phyloP scores from a whole-genome alignment of 495 filamentous ascomycete species.

The Hypoxylon lenormandii region DNA sequence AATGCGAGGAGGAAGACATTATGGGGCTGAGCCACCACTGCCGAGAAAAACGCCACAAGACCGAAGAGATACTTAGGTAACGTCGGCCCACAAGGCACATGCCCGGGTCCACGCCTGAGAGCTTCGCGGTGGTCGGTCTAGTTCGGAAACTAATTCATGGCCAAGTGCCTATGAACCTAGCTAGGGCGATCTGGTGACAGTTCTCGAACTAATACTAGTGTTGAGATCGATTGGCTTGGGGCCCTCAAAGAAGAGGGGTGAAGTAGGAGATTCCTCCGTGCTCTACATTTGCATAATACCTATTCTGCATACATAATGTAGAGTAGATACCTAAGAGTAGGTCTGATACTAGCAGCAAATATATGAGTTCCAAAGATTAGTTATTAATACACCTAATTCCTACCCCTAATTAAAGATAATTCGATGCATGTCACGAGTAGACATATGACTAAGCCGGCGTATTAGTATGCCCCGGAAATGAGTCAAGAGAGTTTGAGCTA shows the following conservation, averaged over 20 bases:
- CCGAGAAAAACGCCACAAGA: slow-evolving; percentile 11
- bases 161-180: slow-evolving; percentile 10
- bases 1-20: not conserved
- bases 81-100: slow-evolving; percentile 1
- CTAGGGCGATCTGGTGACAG: slow-evolving; percentile 20
- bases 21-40: not conserved
- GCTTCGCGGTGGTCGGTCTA: not conserved
- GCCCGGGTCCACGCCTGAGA: not conserved
- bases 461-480: slow-evolving; percentile 10
- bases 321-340: not conserved
- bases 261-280: not conserved
- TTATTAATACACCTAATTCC: not conserved
- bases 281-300: too few species aligned
- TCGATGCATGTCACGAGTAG: too few species aligned
- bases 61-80: slow-evolving; percentile 8
- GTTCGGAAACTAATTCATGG: not conserved
- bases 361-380: not conserved
- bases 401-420: not conserved
- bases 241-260: not conserved
- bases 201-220: not conserved
- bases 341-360: not conserved
- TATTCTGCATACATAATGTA: too few species aligned
- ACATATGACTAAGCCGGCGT: not conserved
- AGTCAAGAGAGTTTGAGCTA: slow-evolving; percentile 37
- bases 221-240: not conserved